A percentile compares a stretch with the other conserved stretches of the same genome.
These are phyloP conservation scores for Zhuliangozyma parablackwelliae DNA, from an alignment of 1,139 yeast species.

Conservation along the genomic window DNA sequence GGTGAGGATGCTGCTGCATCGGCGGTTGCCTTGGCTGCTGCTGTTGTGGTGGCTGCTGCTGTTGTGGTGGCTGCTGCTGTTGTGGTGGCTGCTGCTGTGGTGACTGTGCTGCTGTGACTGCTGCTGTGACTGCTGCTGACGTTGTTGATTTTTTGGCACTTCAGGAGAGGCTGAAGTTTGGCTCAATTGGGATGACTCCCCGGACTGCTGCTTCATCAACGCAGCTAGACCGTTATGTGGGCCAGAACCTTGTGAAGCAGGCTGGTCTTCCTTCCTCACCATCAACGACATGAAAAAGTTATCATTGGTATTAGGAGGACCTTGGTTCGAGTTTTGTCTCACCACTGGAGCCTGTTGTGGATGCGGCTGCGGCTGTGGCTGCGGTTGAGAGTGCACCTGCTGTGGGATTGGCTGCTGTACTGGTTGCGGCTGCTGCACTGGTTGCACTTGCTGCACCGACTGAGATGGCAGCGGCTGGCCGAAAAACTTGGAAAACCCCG, in stretches of 20 bases:
- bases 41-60: slow-evolving; percentile 6
- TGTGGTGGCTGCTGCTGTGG: slow-evolving; percentile 11
- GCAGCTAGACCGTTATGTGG: slow-evolving; percentile 6
- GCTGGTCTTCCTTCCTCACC: slow-evolving; percentile 27
- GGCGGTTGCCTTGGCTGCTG: slow-evolving; percentile 7
- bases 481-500: slow-evolving; percentile 13
- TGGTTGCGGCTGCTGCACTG: too few species aligned
- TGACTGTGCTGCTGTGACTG: slow-evolving; percentile 5
- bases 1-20: slow-evolving; percentile 5
- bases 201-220: neutral
- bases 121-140: slow-evolving; percentile 12
- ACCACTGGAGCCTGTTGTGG: slow-evolving; percentile 7
- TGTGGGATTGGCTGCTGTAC: neutral
- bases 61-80: slow-evolving; percentile 11
- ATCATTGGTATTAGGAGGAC: slow-evolving; percentile 26
- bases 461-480: slow-evolving; percentile 1
- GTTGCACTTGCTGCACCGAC: too few species aligned
- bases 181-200: neutral
- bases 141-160: neutral
- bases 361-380: slow-evolving; percentile 4
- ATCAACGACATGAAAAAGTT: slow-evolving; percentile 52
- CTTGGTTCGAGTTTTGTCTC: neutral
- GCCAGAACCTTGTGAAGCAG: slow-evolving; percentile 1
- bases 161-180: neutral
- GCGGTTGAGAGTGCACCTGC: slow-evolving; percentile 2